A percentile compares a stretch with the other conserved stretches of the same genome.
Conservation (phyloP, 176 grass and related monocot species). For the Canna indica region DNA sequence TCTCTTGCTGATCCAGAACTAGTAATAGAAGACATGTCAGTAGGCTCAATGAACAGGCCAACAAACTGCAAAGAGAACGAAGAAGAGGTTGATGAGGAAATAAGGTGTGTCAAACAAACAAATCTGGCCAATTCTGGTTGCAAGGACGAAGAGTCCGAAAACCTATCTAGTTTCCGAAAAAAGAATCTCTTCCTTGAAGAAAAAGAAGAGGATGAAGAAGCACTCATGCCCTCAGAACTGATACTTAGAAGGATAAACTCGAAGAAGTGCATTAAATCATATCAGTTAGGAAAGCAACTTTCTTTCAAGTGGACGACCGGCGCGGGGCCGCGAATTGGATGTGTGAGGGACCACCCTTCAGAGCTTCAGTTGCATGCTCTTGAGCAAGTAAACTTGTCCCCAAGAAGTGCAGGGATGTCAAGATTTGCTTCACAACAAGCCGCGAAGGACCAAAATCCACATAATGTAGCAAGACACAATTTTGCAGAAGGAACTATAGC, state of each 20-base stretch:
- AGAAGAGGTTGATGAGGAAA: neutral
- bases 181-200: slow-evolving; percentile 30
- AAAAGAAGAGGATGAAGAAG: slow-evolving; percentile 3
- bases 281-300: slow-evolving; percentile 58
- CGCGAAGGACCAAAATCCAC: neutral
- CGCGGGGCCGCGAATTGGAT: slow-evolving; percentile 59
- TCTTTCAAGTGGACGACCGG: slow-evolving; percentile 49
- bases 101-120: neutral
- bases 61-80: neutral
- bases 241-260: slow-evolving; percentile 60
- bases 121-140: neutral
- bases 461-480: neutral
- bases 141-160: neutral
- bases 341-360: slow-evolving; percentile 55
- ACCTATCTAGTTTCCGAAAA: slow-evolving; percentile 13
- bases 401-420: neutral
- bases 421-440: slow-evolving; percentile 23
- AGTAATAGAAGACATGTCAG: neutral
- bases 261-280: slow-evolving; percentile 44
- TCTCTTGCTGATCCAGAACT: neutral
- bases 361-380: slow-evolving; percentile 51
- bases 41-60: neutral
- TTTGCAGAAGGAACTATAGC: neutral
- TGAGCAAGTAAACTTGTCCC: slow-evolving; percentile 45
- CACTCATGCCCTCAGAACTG: slow-evolving; percentile 28